A percentile compares a stretch with the other conserved stretches of the same genome.
Evolutionary conservation across 768 basidiomycete species (phyloP).

Genomic region (Neoboletus magnificus): DNA sequence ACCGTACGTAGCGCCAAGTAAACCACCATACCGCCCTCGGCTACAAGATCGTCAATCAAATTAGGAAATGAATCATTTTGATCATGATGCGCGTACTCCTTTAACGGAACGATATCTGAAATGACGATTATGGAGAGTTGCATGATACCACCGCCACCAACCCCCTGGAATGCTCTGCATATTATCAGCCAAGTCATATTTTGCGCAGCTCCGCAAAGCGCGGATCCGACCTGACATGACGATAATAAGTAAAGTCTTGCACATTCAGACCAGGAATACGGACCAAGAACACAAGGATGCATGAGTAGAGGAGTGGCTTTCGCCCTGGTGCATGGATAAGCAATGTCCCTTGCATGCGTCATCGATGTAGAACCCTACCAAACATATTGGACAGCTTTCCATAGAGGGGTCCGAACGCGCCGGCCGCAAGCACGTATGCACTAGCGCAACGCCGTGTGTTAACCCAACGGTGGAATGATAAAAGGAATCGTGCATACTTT

Average conservation of each 20-base stretch:
- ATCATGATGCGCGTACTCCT: conserved; percentile 49
- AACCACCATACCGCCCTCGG: conserved; percentile 74
- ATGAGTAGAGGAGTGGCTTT: conserved; percentile 65
- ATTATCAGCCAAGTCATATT: conserved; percentile 73
- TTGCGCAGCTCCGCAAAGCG: conserved; percentile 77
- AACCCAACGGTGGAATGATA: background rate
- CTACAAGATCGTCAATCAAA: conserved; percentile 34
- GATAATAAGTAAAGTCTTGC: background rate
- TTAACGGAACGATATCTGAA: conserved; percentile 76
- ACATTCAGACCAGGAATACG: conserved; percentile 8
- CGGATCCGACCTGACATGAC: conserved; percentile 59
- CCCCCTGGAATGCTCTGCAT: conserved; percentile 74
- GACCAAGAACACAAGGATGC: conserved; percentile 67
- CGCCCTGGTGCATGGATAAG: conserved; percentile 39
- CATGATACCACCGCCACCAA: conserved; percentile 77
- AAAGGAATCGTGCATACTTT: conserved; percentile 37
- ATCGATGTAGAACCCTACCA: conserved; percentile 19
- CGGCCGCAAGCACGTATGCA: conserved; percentile 71
- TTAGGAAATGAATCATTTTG: background rate
- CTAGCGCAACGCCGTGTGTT: conserved; percentile 33
- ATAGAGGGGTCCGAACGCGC: conserved; percentile 65
- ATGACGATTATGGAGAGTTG: conserved; percentile 75
- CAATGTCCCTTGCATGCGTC: background rate
- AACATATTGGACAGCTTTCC: conserved; percentile 69
- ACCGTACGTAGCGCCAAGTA: conserved; percentile 77